Evolutionary conservation across 148 eudicot genomes (phyloP).

Genomic region (Rhododendron griersonianum): DNA sequence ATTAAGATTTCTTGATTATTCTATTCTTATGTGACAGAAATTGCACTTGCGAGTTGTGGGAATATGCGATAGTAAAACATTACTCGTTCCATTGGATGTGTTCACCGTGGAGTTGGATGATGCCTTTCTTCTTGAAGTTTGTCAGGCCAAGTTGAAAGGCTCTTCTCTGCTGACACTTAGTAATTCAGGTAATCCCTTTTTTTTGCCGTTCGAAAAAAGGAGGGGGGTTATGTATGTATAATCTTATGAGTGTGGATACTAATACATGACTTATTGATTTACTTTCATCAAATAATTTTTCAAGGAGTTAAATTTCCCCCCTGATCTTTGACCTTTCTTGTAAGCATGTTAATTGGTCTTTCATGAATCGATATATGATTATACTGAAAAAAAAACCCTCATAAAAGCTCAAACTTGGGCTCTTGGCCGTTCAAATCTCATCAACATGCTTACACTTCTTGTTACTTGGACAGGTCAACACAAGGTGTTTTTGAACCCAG

Average conservation of each 20-base stretch:
- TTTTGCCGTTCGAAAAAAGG: neutral
- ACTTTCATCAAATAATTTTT: neutral
- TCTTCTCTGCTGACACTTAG: constrained; percentile 46
- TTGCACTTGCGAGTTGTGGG: constrained; percentile 75
- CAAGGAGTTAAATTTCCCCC: neutral
- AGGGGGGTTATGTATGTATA: neutral
- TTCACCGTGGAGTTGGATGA: constrained; percentile 71
- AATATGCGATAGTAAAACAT: constrained; percentile 73
- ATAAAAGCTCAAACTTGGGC: neutral
- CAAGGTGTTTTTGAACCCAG: constrained; percentile 44
- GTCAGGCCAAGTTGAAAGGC: constrained; percentile 52
- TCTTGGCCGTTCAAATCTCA: neutral
- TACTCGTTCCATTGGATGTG: constrained; percentile 57
- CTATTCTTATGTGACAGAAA: constrained; percentile 34
- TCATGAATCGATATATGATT: neutral
- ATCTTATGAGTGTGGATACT: neutral
- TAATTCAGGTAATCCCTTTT: constrained; percentile 32
- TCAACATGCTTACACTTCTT: neutral
- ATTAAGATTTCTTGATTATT: neutral
- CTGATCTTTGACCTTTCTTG: neutral
- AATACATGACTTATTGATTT: neutral
- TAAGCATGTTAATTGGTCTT: neutral
- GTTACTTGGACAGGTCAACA: constrained; percentile 39
- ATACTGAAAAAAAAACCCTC: neutral
- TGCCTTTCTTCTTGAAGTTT: constrained; percentile 43